These are phyloP conservation scores for Solanum sitiens DNA, from an alignment of 257 asterid genomes.

Conservation along the genomic window DNA sequence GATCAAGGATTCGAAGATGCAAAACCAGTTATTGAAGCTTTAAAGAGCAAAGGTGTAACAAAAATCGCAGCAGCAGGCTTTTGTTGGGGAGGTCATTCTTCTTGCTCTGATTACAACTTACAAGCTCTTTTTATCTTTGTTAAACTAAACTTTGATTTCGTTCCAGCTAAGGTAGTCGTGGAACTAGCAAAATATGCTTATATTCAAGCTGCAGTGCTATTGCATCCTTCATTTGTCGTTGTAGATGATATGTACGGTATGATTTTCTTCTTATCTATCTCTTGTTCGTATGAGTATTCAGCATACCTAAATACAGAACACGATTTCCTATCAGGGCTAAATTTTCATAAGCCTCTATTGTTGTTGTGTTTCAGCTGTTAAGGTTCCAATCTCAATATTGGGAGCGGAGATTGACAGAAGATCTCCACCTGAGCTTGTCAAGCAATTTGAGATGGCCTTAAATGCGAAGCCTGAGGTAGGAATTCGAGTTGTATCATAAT, in stretches of 20 bases:
- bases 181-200: slow-evolving; percentile 38
- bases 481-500: background rate
- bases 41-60: slow-evolving; percentile 41
- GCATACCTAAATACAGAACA: background rate
- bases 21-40: slow-evolving; percentile 46
- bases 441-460: slow-evolving; percentile 28
- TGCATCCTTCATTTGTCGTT: slow-evolving; percentile 50
- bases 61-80: slow-evolving; percentile 63
- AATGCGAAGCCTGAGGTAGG: slow-evolving; percentile 43
- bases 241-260: slow-evolving; percentile 50
- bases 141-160: background rate
- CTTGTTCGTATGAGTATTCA: background rate
- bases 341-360: background rate
- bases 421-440: slow-evolving; percentile 41
- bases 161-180: slow-evolving; percentile 59
- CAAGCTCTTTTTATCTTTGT: background rate
- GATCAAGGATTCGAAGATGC: slow-evolving; percentile 51
- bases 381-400: slow-evolving; percentile 44
- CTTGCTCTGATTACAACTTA: background rate
- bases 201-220: slow-evolving; percentile 48
- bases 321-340: background rate
- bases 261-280: background rate
- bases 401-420: slow-evolving; percentile 49
- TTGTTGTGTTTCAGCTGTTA: slow-evolving; percentile 28
- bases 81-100: slow-evolving; percentile 56